Evolutionary conservation across 768 basidiomycete genomes (phyloP), one percentile per base, ranked within the genome.

Genomic region (Termitomyces sp.): DNA sequence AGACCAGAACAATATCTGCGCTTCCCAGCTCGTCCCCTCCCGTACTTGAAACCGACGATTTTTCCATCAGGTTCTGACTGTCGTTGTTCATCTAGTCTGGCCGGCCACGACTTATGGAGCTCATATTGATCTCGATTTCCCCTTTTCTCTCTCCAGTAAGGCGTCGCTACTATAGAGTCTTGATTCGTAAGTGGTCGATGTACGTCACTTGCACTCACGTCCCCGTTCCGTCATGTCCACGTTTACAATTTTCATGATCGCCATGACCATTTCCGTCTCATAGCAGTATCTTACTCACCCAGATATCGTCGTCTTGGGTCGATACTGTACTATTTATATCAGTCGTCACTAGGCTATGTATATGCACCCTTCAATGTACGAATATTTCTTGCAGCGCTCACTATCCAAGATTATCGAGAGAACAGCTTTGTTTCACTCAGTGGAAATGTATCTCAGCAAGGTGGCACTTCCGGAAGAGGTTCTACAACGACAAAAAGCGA

Each of bases 331-430:
- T 6, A 42, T 28, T 42, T 34, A n/a, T 35, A 35, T 43, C 40
- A 35, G 37, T 55, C 22, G 54, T 42, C 32, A 34, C 12, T 8
- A 21, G 30, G 19, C 45, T 46, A 54, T 46, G 46, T 47, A 11
- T 46, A 48, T 11, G 30, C 30, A 32, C 34, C 32, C 5, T 32
- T 43, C 35, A 30, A 47, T 42, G 54, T 43, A 49, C 40, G 17
- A 41, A n/a, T 42, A 55, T 44, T 11, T 50, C 42, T 55, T 45
- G 45, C 41, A 45, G 24, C 45, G 28, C 51, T 30, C 19, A 50
- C 47, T 35, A 37, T 24, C 14, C 37, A 15, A 11, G 14, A 12
- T 32, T 42, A 41, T 51, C 17, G 22, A 51, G 12, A 26, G 19
- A 22, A 22, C 28, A n/a, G n/a, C n/a, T 46, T 46, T 30, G 45